Evolutionary conservation across 345 rosid genomes (phyloP).

Genomic region (Laguncularia racemosa): DNA sequence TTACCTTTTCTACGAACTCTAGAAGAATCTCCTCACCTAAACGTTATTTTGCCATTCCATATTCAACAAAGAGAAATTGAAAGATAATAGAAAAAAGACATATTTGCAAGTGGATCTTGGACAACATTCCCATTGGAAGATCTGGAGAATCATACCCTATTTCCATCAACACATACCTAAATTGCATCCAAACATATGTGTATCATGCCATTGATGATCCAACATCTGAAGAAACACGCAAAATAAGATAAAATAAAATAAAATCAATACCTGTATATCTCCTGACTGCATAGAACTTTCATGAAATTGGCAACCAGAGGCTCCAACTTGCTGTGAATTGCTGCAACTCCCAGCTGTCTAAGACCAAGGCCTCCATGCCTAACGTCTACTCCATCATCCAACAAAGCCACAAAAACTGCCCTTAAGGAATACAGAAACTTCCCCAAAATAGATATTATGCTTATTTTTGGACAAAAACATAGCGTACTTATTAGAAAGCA

Average conservation of each 20-base stretch:
- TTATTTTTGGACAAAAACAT: too few relatives aligned
- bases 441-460: too few relatives aligned
- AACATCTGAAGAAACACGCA: neutral
- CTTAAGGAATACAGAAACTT: too few relatives aligned
- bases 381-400: conserved; percentile 73
- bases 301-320: conserved; percentile 55
- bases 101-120: conserved; percentile 52
- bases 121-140: conserved; percentile 61
- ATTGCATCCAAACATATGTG: neutral
- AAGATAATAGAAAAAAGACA: conserved; percentile 12
- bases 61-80: neutral
- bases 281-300: conserved; percentile 62
- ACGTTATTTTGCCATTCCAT: neutral
- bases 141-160: conserved; percentile 66
- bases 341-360: conserved; percentile 64
- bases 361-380: conserved; percentile 67
- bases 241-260: too few relatives aligned
- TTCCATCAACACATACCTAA: conserved; percentile 71
- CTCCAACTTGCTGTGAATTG: conserved; percentile 57
- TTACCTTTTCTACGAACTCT: conserved; percentile 44
- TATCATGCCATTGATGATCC: neutral
- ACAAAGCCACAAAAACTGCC: neutral
- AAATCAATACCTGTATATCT: conserved; percentile 45
- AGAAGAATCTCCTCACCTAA: conserved; percentile 59
- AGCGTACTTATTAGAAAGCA: too few relatives aligned